Conservation (phyloP, 2,329 filamentous ascomycete species). For the Stachybotrys chlorohalonatus region DNA sequence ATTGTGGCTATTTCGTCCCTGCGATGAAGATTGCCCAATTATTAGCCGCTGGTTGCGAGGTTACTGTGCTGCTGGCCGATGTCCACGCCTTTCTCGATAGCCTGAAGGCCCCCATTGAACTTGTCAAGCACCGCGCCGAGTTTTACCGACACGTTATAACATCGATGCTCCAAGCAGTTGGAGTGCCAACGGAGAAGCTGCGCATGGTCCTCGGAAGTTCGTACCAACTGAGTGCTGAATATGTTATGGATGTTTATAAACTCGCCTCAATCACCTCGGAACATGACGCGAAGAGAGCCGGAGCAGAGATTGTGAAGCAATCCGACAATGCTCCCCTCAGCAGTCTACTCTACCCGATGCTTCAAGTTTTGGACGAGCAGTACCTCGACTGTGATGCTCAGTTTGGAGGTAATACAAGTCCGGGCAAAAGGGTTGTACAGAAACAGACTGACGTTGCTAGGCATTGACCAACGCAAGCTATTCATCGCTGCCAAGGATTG, state of each 20-base stretch:
- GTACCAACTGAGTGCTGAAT: conserved; percentile 66
- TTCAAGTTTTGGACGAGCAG: conserved; percentile 88
- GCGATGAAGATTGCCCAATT: conserved; percentile 86
- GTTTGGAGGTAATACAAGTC: conserved; percentile 53
- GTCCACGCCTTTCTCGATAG: conserved; percentile 74
- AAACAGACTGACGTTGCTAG: conserved; percentile 6
- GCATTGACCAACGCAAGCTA: conserved; percentile 78
- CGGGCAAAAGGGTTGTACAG: neutral
- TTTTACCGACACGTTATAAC: conserved; percentile 79
- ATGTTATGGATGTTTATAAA: conserved; percentile 84
- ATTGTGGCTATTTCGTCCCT: conserved; percentile 83
- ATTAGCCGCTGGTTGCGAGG: conserved; percentile 73
- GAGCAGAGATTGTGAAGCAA: conserved; percentile 93
- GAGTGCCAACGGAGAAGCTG: conserved; percentile 69
- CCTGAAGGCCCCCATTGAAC: conserved; percentile 78
- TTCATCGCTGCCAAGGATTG: conserved; percentile 80
- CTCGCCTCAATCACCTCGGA: conserved; percentile 62
- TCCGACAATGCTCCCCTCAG: conserved; percentile 62
- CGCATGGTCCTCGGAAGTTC: conserved; percentile 76
- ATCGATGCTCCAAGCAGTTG: conserved; percentile 64
- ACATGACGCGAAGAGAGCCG: conserved; percentile 81
- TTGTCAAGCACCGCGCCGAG: conserved; percentile 70
- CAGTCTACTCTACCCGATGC: conserved; percentile 30
- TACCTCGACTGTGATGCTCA: conserved; percentile 82
- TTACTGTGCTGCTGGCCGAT: conserved; percentile 69